phyloP scores from a whole-genome alignment of 1,284 basidiomycete species.

The Porodaedalea pini region DNA sequence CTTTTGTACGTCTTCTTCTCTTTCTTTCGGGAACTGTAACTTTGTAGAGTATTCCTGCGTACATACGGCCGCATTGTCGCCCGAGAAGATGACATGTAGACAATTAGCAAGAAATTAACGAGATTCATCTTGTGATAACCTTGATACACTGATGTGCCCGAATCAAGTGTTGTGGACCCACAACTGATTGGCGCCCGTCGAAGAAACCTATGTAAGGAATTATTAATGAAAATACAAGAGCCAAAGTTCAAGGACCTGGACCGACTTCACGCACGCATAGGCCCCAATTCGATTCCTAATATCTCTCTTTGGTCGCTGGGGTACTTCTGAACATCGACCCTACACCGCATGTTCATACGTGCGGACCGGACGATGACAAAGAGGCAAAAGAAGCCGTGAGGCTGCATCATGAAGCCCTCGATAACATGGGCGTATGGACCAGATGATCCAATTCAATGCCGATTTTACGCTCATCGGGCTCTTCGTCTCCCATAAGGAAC shows the following conservation, averaged over 20 bases:
- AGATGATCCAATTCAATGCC: neutral
- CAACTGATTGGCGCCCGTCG: conserved; percentile 6
- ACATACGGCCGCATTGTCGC: no score
- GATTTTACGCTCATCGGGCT: neutral
- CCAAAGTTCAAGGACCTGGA: neutral
- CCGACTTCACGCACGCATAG: conserved; percentile 4
- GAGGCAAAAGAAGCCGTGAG: neutral
- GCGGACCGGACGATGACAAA: conserved; percentile 14
- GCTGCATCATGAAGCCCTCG: neutral
- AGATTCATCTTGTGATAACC: neutral
- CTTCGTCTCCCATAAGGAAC: neutral
- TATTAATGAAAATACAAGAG: conserved; percentile 1
- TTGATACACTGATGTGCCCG: neutral
- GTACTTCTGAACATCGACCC: neutral
- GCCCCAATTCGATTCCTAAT: conserved; percentile 2
- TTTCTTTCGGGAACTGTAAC: no score
- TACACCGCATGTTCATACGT: neutral
- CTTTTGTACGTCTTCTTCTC: no score
- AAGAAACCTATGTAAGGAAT: neutral
- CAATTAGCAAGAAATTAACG: neutral
- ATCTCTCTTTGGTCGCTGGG: neutral
- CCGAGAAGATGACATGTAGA: neutral
- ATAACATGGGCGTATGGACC: neutral
- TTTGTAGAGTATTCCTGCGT: no score
- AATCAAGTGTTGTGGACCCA: neutral